A percentile compares a stretch with the other conserved stretches of the same genome.
Evolutionary conservation across 2,329 filamentous ascomycete genomes (phyloP).

Genomic region (Nemania bipapillata): DNA sequence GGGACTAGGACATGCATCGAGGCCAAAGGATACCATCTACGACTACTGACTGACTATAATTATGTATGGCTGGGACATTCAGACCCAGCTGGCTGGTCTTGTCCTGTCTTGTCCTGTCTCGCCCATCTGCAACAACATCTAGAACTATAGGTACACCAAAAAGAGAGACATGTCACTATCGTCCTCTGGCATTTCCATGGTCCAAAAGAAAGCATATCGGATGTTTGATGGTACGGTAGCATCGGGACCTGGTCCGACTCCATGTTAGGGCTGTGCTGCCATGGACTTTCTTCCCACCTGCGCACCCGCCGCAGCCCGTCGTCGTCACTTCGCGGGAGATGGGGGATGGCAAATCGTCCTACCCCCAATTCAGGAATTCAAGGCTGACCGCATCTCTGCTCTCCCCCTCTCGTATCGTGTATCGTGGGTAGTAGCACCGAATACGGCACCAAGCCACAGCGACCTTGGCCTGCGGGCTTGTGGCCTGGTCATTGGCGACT

Average conservation of each 20-base stretch:
- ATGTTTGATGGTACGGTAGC: not conserved
- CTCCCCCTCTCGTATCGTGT: conserved; percentile 1
- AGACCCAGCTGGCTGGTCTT: conserved; percentile 10
- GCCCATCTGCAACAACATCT: conserved; percentile 27
- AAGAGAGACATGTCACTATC: conserved; percentile 25
- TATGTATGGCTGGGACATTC: conserved; percentile 6
- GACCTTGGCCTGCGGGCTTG: conserved; percentile 14
- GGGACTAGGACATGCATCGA: not conserved
- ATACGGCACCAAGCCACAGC: conserved; percentile 16
- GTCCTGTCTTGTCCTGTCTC: conserved; percentile 20
- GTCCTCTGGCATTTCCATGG: conserved; percentile 26
- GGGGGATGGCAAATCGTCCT: conserved; percentile 29
- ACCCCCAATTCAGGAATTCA: conserved; percentile 33
- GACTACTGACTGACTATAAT: conserved; percentile 4
- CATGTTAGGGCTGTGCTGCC: conserved; percentile 13
- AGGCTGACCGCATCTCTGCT: conserved; percentile 35
- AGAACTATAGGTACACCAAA: conserved; percentile 20
- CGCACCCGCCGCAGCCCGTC: conserved; percentile 7
- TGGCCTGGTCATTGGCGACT: conserved; percentile 10
- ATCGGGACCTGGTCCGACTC: not conserved
- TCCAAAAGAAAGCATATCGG: not conserved
- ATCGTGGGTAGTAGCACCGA: conserved; percentile 20
- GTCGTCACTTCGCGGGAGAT: conserved; percentile 27
- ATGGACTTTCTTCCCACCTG: conserved; percentile 8
- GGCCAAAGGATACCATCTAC: not conserved